Percentiles rank a stretch among this genome's conserved stretches.
Conservation (phyloP, 805 yeast species). For the Ogataea paradorogensis region DNA sequence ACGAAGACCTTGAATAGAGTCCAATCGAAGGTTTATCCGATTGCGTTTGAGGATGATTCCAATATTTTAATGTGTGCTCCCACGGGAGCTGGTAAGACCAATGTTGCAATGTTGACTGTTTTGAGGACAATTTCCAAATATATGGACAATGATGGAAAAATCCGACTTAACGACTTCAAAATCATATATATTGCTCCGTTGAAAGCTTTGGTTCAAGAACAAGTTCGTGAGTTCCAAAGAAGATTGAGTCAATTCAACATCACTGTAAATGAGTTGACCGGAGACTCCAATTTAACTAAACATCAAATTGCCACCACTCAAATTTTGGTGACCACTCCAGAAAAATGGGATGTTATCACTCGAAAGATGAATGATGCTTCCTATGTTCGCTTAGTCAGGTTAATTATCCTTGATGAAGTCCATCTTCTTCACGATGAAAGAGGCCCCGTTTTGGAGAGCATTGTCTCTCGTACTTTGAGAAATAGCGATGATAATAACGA, state of each 20-base stretch:
- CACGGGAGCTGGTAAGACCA: slow-evolving; percentile 98
- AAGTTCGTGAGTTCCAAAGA: slow-evolving; percentile 79
- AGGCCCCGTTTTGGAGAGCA: slow-evolving; percentile 90
- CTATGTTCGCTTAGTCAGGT: slow-evolving; percentile 59
- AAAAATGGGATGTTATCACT: slow-evolving; percentile 95
- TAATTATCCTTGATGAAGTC: slow-evolving; percentile 86
- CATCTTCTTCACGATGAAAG: slow-evolving; percentile 91
- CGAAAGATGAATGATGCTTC: slow-evolving; percentile 72
- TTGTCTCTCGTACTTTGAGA: slow-evolving; percentile 71
- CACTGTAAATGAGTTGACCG: slow-evolving; percentile 82
- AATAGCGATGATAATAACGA: slow-evolving; percentile 41
- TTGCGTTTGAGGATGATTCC: slow-evolving; percentile 68
- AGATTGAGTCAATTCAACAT: slow-evolving; percentile 63
- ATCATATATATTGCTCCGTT: slow-evolving; percentile 89
- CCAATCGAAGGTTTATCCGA: slow-evolving; percentile 78
- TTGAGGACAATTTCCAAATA: slow-evolving; percentile 58
- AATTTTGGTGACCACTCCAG: slow-evolving; percentile 89
- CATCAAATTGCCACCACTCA: slow-evolving; percentile 78
- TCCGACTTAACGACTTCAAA: slow-evolving; percentile 58
- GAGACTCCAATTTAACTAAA: slow-evolving; percentile 76
- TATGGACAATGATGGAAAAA: slow-evolving; percentile 46
- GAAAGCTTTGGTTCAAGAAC: slow-evolving; percentile 94
- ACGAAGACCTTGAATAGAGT: slow-evolving; percentile 70
- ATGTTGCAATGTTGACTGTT: slow-evolving; percentile 86
- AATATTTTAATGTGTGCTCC: slow-evolving; percentile 92